Evolutionary conservation across 139 green algal genomes (phyloP).

Genomic region (Chlorokybus atmophyticus): DNA sequence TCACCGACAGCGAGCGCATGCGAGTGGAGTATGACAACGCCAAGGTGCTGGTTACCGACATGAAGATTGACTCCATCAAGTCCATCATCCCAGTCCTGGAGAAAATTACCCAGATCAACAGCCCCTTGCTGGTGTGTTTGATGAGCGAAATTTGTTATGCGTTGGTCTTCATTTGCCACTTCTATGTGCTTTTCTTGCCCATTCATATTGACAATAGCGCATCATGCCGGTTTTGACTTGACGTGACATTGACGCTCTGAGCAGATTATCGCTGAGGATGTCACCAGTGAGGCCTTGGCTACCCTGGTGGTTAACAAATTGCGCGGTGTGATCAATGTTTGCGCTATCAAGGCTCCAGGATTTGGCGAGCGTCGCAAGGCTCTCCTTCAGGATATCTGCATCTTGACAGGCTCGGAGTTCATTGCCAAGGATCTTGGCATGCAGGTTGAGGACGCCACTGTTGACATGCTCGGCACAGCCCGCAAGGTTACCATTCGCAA

Average conservation of each 20-base stretch:
- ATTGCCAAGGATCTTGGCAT: conserved; percentile 85
- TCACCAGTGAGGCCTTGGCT: conserved; percentile 84
- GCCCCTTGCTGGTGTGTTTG: no score
- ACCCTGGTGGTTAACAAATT: conserved; percentile 99
- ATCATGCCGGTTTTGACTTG: no score
- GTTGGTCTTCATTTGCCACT: no score
- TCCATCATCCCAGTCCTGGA: conserved; percentile 68
- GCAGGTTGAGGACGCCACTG: conserved; percentile 45
- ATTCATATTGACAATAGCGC: no score
- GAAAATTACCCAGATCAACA: conserved; percentile 37
- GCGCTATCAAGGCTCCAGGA: conserved; percentile 71
- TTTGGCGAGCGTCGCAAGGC: conserved; percentile 77
- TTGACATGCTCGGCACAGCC: conserved; percentile 82
- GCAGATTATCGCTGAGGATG: conserved; percentile 94
- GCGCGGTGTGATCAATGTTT: conserved; percentile 84
- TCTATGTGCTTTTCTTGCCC: no score
- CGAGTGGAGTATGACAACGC: conserved; percentile 83
- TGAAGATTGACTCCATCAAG: conserved; percentile 71
- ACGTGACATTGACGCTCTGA: no score
- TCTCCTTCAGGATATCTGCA: conserved; percentile 54
- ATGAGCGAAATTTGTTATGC: no score
- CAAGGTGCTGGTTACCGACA: conserved; percentile 85
- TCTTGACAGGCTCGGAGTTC: conserved; percentile 83
- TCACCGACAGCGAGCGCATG: conserved; percentile 83
- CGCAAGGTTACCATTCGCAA: conserved; percentile 74